Evolutionary conservation across 768 basidiomycete species (phyloP).

Genomic region (Pisolithus orientalis): DNA sequence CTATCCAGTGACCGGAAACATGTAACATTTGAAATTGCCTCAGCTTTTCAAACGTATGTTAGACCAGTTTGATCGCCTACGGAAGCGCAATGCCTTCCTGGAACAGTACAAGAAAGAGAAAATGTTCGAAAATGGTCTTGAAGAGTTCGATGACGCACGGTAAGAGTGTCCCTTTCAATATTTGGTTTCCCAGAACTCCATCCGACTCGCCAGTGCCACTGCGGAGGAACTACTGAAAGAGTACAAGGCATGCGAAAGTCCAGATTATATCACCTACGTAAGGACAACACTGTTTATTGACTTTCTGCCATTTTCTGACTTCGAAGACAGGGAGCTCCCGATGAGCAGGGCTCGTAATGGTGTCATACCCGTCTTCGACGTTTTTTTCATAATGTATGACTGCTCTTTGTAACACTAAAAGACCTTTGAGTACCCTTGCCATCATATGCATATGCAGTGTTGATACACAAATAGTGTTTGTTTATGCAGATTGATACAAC

Average conservation of each 20-base stretch:
- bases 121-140: constrained; percentile 87
- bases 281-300: constrained; percentile 23
- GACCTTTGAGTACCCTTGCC: no score
- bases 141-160: constrained; percentile 98
- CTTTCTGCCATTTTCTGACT: background rate
- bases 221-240: constrained; percentile 87
- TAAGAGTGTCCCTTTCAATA: constrained; percentile 26
- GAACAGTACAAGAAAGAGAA: constrained; percentile 98
- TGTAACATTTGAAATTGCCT: background rate
- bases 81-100: constrained; percentile 88
- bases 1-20: constrained; percentile 1
- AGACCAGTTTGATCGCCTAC: constrained; percentile 86
- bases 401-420: background rate
- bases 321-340: constrained; percentile 25
- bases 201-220: constrained; percentile 52
- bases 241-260: constrained; percentile 93
- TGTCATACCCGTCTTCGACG: background rate
- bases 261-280: constrained; percentile 89
- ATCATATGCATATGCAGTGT: no score
- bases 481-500: no score
- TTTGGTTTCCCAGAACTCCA: background rate
- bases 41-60: constrained; percentile 95
- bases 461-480: no score
- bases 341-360: constrained; percentile 22
- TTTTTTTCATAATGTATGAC: background rate